Evolutionary conservation across 202 grass and related monocot species (phyloP).

Genomic region (Eragrostis tef): DNA sequence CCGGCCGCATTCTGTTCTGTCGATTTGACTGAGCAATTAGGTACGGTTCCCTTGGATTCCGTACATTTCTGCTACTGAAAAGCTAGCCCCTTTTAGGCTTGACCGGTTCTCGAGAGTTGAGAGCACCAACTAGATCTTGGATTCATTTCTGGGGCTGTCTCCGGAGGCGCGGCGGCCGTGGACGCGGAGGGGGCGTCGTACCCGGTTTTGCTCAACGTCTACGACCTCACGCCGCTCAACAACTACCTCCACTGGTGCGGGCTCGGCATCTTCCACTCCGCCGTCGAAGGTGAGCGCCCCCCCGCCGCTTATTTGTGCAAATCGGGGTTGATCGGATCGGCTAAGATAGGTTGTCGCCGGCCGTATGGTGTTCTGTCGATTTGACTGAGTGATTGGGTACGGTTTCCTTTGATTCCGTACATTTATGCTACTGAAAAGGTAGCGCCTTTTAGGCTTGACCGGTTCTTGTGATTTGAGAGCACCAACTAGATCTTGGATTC

Average conservation of each 20-base stretch:
- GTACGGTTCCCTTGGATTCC: neutral
- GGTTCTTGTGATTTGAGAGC: neutral
- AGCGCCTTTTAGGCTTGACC: neutral
- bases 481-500: slow-evolving; percentile 24
- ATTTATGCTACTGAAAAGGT: slow-evolving; percentile 17
- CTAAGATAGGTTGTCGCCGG: neutral
- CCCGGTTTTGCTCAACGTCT: slow-evolving; percentile 69
- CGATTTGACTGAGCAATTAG: neutral
- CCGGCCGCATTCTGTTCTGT: neutral
- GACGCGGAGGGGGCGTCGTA: slow-evolving; percentile 28
- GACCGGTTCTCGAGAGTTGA: neutral
- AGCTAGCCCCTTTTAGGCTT: slow-evolving; percentile 1
- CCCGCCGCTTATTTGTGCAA: too few relatives aligned
- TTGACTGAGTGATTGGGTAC: neutral
- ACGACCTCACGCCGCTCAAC: slow-evolving; percentile 88
- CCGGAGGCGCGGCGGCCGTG: slow-evolving; percentile 21
- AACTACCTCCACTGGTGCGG: slow-evolving; percentile 90
- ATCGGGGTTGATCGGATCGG: too few relatives aligned
- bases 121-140: slow-evolving; percentile 27
- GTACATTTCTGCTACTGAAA: slow-evolving; percentile 19
- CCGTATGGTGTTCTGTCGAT: neutral
- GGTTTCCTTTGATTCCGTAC: neutral
- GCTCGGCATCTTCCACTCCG: slow-evolving; percentile 89
- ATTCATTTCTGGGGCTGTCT: slow-evolving; percentile 37
- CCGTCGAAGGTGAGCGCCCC: slow-evolving; percentile 68